Evolutionary conservation across 1,284 basidiomycete genomes (phyloP), one percentile per base, ranked within the genome.

Genomic region (Rhodotorula sp.): DNA sequence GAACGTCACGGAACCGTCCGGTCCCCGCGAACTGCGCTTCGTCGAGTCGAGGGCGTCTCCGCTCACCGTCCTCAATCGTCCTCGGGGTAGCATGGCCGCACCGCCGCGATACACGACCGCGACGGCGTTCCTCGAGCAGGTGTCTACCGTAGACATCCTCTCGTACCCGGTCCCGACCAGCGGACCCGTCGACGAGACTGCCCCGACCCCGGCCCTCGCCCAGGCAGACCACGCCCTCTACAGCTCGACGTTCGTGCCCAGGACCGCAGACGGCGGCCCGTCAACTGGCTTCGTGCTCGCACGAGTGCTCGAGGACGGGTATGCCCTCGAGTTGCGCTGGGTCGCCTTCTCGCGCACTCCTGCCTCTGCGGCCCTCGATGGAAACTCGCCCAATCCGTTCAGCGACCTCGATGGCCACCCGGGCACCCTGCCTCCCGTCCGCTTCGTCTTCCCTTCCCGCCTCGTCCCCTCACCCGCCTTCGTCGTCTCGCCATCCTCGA

Each of bases 301-400:
- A 8, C 25, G 74, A 3, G n/a, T 71, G 23, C 53, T 75, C 48
- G 71, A 75, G 42, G 66, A 75, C 27, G 71, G 57, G 4, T 73
- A 66, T 58, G 61, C 71, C 2, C 71, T 75, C 68, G 74, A 75
- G 49, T 46, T 75, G 13, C 42, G 68, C 23, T 73, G 69, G 68
- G 56, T 57, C 49, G 64, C 64, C 48, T 70, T 67, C 56, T 42
- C 53, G 16, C 50, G 45, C 14, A 16, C 42, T 5, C 16, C 42
- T 2, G 12, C 17, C 21, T 19, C 53, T 5, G 8, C 48, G 41
- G 25, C 27, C 12, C 25, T 34, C 52, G 59, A 25, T 23, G 44
- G 44, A 42, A 41, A 21, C 57, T n/a, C 17, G 25, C 27, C 14
- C 23, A 62, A 34, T n/a, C 27, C 52, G 16, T 68, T 64, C 27